phyloP scores from a whole-genome alignment of 2,329 filamentous ascomycete genomes.

The Falciphora oryzae region DNA sequence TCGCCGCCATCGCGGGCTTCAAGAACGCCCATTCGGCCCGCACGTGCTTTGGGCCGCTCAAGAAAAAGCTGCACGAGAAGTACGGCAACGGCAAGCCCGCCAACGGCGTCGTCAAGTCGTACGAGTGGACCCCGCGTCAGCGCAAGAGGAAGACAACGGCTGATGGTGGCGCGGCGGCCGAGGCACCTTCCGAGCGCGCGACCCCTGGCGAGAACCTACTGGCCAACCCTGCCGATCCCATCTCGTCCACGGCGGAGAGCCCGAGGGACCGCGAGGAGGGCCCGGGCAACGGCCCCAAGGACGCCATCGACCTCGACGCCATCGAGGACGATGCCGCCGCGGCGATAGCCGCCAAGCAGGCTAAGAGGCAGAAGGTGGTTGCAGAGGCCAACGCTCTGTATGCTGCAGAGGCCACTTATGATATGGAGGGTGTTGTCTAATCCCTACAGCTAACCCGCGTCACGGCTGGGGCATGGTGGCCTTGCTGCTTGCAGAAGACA shows the following conservation, averaged over 20 bases:
- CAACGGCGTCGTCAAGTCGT: constrained; percentile 1
- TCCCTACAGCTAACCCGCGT: too few species aligned
- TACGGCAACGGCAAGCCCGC: constrained; percentile 17
- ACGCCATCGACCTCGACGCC: background rate
- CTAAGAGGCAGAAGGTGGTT: background rate
- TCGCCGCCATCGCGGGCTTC: constrained; percentile 15
- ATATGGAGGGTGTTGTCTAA: background rate
- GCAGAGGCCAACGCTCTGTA: background rate
- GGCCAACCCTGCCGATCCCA: background rate
- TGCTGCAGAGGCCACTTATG: background rate
- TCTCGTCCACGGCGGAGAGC: background rate
- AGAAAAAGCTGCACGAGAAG: constrained; percentile 43
- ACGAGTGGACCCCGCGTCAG: background rate
- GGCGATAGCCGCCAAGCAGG: background rate
- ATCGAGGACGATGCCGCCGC: background rate
- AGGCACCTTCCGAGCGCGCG: background rate
- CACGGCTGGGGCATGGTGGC: too few species aligned
- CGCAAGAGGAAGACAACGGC: background rate
- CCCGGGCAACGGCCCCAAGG: background rate
- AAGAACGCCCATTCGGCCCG: constrained; percentile 14
- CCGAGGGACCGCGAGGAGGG: background rate
- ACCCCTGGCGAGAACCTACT: too few species aligned
- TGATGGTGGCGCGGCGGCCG: background rate
- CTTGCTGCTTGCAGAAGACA: too few species aligned
- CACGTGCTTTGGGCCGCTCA: constrained; percentile 56